Base-by-base conservation (phyloP, 352 stramenopile species). In the Plasmopara muralis region DNA sequence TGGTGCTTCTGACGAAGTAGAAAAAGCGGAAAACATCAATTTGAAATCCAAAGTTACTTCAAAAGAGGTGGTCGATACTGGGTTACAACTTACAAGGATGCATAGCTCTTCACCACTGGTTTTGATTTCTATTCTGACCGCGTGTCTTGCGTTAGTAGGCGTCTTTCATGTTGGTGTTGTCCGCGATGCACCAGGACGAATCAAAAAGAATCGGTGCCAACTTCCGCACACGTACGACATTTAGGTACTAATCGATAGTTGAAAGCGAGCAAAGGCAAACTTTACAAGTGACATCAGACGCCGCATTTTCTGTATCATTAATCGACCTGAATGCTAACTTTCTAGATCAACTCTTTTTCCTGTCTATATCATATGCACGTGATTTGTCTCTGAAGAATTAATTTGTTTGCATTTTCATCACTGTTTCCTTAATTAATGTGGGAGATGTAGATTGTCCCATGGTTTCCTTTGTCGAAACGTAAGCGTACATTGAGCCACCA, bases 381-480 rank as follows among this genome's bases (percentile, higher is more conserved):
- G 1, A 5, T 5, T 25, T 25, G 31, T 35, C 6, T 12, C 31
- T 35, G 31, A 2, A 35, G 4, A 8, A 35, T 35, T 5, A 35
- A 1, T 35, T 35, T 35, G 16, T 63, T 46, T 66, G 56, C 12
- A 57, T 64, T 12, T 35, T 8, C 16, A 35, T 31, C 31, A 67
- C 70, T 0, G 62, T 42, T 29, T 68, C 43, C 35, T 68, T 75
- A 1, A 62, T 48, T 35, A 71, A 71, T 16, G 65, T 55, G 9
- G 74, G 66, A 28, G 70, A 58, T 1, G 62, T 70, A 40, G 68
- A 62, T 53, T 77, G 68, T 9, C 58, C 49, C 68, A 85, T 85
- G 43, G 82, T 86, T 60, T 90, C 77, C 44, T 70, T 72, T 57
- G 74, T 88, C 35, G 76, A 88, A 41, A 92, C 81, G 48, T 87